Base-by-base conservation (phyloP, 2,329 filamentous ascomycete genomes). In the Chlorencoelia australis region DNA sequence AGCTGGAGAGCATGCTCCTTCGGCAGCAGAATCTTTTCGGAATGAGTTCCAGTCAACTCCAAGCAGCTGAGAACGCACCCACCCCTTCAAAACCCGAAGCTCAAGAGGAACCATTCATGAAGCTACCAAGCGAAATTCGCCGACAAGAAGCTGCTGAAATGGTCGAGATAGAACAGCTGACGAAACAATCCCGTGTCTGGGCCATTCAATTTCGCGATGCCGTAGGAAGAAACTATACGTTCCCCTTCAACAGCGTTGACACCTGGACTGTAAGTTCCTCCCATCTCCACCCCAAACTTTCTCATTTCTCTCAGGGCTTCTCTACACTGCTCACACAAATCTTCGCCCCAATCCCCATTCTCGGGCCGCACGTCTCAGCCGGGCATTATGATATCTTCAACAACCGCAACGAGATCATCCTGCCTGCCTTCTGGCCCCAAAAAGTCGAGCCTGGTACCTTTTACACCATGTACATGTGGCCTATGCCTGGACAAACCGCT, bases 121-220 rank as follows among this genome's bases (percentile, higher is more conserved):
- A n/a, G n/a, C n/a, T n/a, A n/a, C n/a, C n/a, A n/a, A n/a, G n/a
- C n/a, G n/a, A n/a, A n/a, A n/a, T n/a, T n/a, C n/a, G n/a, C n/a
- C n/a, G n/a, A n/a, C n/a, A n/a, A n/a, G n/a, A n/a, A n/a, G n/a
- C n/a, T n/a, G n/a, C n/a, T n/a, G n/a, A n/a, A n/a, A n/a, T n/a
- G n/a, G n/a, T n/a, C n/a, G n/a, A n/a, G n/a, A n/a, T n/a, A n/a
- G n/a, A n/a, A n/a, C n/a, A n/a, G n/a, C n/a, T n/a, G n/a, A n/a
- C n/a, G n/a, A n/a, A n/a, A n/a, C n/a, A n/a, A n/a, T n/a, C n/a
- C n/a, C n/a, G n/a, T n/a, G n/a, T n/a, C n/a, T n/a, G n/a, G n/a
- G n/a, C n/a, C n/a, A 84, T 94, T 58, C 80, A 79, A 49, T 94
- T 94, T 64, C 93, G 93, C 61, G 88, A 95, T 55, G 87, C 87